Evolutionary conservation across 345 rosid species (phyloP).

Genomic region (Laguncularia racemosa): DNA sequence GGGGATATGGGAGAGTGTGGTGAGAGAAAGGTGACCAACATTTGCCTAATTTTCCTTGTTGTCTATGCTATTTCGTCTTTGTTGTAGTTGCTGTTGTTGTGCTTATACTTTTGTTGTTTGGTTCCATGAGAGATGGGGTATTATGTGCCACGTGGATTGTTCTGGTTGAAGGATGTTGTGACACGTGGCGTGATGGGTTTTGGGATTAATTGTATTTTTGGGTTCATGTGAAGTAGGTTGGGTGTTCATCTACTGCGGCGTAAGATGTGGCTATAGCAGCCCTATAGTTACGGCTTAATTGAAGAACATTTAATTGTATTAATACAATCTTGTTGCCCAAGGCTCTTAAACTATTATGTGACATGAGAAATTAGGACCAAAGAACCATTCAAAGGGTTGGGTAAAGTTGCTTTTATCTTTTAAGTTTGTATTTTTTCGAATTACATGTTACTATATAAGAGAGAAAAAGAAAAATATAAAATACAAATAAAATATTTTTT

Average conservation of each 20-base stretch:
- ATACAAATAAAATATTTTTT: too few species aligned
- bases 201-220: background rate
- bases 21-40: conserved; percentile 57
- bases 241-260: conserved; percentile 45
- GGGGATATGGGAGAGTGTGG: conserved; percentile 14
- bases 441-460: too few species aligned
- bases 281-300: too few species aligned
- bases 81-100: conserved; percentile 4
- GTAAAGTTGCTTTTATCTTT: too few species aligned
- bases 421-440: too few species aligned
- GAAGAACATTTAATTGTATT: too few species aligned
- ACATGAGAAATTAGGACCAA: too few species aligned
- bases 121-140: background rate
- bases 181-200: background rate
- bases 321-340: too few species aligned
- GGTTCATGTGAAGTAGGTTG: conserved; percentile 28
- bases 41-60: conserved; percentile 25
- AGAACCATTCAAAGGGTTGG: too few species aligned
- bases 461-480: too few species aligned
- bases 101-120: conserved; percentile 7
- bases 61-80: background rate
- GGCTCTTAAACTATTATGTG: too few species aligned
- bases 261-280: background rate
- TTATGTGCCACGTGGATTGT: background rate
- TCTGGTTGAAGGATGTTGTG: too few species aligned